Evolutionary conservation across 1,284 basidiomycete genomes (phyloP), one percentile per base, ranked within the genome.

Genomic region (Ustanciosporium gigantosporum): DNA sequence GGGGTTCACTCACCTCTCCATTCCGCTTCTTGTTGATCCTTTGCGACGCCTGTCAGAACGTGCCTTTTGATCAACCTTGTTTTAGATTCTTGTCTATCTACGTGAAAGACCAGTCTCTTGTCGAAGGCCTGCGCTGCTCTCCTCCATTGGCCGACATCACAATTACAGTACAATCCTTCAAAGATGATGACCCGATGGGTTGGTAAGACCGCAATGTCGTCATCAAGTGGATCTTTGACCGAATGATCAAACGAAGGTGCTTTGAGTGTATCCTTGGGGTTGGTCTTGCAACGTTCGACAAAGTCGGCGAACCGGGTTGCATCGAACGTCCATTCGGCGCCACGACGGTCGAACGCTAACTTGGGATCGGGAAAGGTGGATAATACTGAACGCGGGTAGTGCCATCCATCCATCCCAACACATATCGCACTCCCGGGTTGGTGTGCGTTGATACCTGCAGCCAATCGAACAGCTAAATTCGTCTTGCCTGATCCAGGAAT

Each of bases 401-500:
- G 90, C 89, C 90, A 93, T 13, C 90, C 91, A 73, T 93, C 90
- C 46, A 91, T 81, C 5, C 87, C 84, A 9, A 92, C 83, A 17
- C 87, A 82, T 27, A 87, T 80, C 7, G 84, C 85, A 16, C 68
- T 76, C 31, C 73, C 73, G 7, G 31, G 5, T 15, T 32, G 4
- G 21, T 19, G 15, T 16, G 25, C 14, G 41, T 73, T 70, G 45
- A 68, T 41, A 0, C 35, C 34, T 6, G 81, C 66, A 4, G 85
- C 81, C 16, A 92, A 76, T 8, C 82, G 79, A 25, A 79, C 76
- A 2, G 88, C 83, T 17, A 92, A 82, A 0, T 86, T 84, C 0
- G 88, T 86, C 80, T 93, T 93, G 9, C 90, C 90, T 1, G 88
- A 88, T 0, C 87, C 90, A 5, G 90, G 90, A 14, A 89, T 84